These are phyloP conservation scores for Alternaria brassicae DNA, from an alignment of 2,329 filamentous ascomycete genomes.

Conservation along the genomic window DNA sequence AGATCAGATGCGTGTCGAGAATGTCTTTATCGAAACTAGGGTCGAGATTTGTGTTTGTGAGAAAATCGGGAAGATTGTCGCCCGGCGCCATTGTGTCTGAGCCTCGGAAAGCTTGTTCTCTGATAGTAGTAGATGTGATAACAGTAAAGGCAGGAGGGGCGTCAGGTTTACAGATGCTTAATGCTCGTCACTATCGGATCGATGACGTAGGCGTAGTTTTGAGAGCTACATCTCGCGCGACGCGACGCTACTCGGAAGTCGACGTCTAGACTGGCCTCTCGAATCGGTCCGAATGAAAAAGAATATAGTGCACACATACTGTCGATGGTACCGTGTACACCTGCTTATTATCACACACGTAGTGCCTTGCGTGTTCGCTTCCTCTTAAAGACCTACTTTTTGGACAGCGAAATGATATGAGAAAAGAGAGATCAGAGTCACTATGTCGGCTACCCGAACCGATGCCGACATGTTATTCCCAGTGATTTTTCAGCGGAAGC, in stretches of 20 bases:
- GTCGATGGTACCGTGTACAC: neutral
- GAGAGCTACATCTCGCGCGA: neutral
- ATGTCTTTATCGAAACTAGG: constrained; percentile 60
- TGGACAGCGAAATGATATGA: too few species aligned
- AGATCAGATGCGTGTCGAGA: constrained; percentile 62
- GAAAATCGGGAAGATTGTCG: constrained; percentile 32
- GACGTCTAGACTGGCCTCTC: neutral
- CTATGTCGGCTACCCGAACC: neutral
- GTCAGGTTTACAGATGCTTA: neutral
- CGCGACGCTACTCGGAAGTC: neutral
- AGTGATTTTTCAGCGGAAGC: neutral
- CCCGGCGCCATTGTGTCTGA: constrained; percentile 29
- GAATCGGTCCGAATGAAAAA: neutral
- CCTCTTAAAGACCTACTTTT: too few species aligned
- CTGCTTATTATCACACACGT: neutral
- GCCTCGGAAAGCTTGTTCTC: neutral
- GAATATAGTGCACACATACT: neutral
- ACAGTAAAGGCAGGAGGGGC: neutral
- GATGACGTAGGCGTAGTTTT: constrained; percentile 4
- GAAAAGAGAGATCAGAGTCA: neutral
- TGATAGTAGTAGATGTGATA: neutral
- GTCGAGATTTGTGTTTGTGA: constrained; percentile 39
- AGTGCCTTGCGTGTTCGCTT: neutral
- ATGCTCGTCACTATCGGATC: constrained; percentile 1
- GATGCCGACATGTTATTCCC: neutral